Conservation (phyloP, 1,284 basidiomycete genomes). For the Sporisorium exsertum region DNA sequence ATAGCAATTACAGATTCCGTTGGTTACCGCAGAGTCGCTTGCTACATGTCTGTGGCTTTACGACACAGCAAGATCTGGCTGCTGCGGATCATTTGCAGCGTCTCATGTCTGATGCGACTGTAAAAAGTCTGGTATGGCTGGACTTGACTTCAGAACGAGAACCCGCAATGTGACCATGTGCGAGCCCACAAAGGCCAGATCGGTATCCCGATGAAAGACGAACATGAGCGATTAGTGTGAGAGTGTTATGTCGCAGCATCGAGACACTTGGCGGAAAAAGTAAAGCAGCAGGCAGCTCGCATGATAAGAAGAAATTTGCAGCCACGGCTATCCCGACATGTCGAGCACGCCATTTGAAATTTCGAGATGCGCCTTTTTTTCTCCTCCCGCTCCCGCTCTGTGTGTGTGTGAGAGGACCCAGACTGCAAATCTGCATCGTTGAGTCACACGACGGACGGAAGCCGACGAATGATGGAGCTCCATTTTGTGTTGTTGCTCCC, state of each 20-base stretch:
- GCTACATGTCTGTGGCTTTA: background rate
- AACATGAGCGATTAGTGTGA: background rate
- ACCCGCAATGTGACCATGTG: background rate
- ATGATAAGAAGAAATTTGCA: conserved; percentile 12
- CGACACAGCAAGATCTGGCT: background rate
- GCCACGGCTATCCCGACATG: background rate
- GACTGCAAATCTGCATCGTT: conserved; percentile 18
- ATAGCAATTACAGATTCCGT: conserved; percentile 8
- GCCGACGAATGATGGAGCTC: conserved; percentile 19
- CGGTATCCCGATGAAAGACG: conserved; percentile 11
- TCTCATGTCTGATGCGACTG: no score
- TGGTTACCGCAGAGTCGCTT: background rate
- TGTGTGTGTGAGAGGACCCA: background rate
- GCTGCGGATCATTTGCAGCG: background rate
- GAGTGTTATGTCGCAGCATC: background rate
- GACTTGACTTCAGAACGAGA: no score
- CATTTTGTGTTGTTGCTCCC: background rate
- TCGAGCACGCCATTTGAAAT: conserved; percentile 30
- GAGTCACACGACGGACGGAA: conserved; percentile 13
- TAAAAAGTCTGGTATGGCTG: no score
- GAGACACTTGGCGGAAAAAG: background rate
- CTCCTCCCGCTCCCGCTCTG: no score
- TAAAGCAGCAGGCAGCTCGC: conserved; percentile 1
- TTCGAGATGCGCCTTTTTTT: conserved; percentile 9
- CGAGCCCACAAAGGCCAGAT: background rate